Base-by-base conservation (phyloP, 208 protist genomes). In the Zelonia costaricensis region DNA sequence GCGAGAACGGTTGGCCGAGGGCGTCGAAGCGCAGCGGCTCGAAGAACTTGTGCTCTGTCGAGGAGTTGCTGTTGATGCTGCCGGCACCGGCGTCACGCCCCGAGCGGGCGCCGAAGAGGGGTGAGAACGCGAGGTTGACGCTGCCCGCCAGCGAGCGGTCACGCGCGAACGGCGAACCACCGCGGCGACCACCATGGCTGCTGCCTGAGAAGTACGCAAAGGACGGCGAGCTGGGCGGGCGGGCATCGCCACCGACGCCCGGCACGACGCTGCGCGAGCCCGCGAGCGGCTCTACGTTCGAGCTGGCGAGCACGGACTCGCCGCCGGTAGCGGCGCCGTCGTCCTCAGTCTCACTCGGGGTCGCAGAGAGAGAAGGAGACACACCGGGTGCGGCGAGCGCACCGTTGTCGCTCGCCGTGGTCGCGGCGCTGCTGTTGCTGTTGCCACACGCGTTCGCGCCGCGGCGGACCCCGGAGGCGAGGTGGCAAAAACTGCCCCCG, bases 121-220 rank as follows among this genome's bases (percentile, higher is more conserved):
- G 25, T 3, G 13, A 18, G 10, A 15, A 15, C 0, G 23, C 12
- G 15, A 36, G 36, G 1, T 3, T 5, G 8, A 13, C 7, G 22
- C 52, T n/a, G 9, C 15, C 13, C 16, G 28, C 7, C 22, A 20
- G 23, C 9, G 6, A 30, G 22, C 43, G 40, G 18, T 45, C 36
- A 20, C 23, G 23, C 6, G 33, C 18, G 18, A 7, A 43, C 10
- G 36, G 4, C 2, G 52, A 9, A 6, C 22, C 22, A 20, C 43
- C 33, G 20, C 62, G 46, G 28, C 35, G 0, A 36, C 13, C 38
- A 1, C 28, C 36, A 8, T 31, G n/a, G 13, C 16, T 18, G 47
- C 3, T 22, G 52, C 25, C n/a, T 6, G 65, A 35, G 30, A 72
- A 72, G 51, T 53, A 61, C 25, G 56, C 53, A 33, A 72, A 72